Evolutionary conservation across 2,329 filamentous ascomycete species (phyloP).

Genomic region (Lecanicillium sp.): DNA sequence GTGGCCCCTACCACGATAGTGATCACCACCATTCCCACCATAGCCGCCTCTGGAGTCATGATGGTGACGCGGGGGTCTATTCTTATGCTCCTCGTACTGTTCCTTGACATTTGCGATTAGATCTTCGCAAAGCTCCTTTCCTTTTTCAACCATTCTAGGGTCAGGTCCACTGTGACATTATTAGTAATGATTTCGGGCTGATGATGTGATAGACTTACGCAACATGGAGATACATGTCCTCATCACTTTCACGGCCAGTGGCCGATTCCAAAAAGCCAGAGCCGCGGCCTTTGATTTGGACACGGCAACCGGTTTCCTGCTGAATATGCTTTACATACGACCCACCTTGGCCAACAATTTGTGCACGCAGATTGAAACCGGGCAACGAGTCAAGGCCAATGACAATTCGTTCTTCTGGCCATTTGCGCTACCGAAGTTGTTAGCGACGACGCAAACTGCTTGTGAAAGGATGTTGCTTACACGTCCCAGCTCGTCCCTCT

Average conservation of each 20-base stretch:
- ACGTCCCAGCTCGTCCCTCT: slow-evolving; percentile 84
- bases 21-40: slow-evolving; percentile 25
- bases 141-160: slow-evolving; percentile 73
- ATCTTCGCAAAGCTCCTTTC: slow-evolving; percentile 83
- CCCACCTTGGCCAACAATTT: slow-evolving; percentile 90
- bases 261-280: slow-evolving; percentile 88
- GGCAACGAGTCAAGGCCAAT: slow-evolving; percentile 85
- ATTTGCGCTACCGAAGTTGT: slow-evolving; percentile 70
- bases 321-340: slow-evolving; percentile 98
- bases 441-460: slow-evolving; percentile 10
- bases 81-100: slow-evolving; percentile 88
- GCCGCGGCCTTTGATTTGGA: slow-evolving; percentile 95
- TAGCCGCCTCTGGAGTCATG: slow-evolving; percentile 36
- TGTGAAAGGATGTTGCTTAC: slow-evolving; percentile 41
- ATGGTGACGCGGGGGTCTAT: slow-evolving; percentile 61
- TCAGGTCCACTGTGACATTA: slow-evolving; percentile 72
- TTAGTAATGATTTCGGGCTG: too few relatives aligned
- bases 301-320: slow-evolving; percentile 86
- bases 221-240: slow-evolving; percentile 94
- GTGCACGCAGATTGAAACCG: slow-evolving; percentile 91
- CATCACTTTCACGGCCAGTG: slow-evolving; percentile 85
- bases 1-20: slow-evolving; percentile 24
- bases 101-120: slow-evolving; percentile 78
- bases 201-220: slow-evolving; percentile 51
- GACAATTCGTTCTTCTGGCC: slow-evolving; percentile 92